phyloP scores from a whole-genome alignment of 2,329 filamentous ascomycete genomes.

The Aspergillus awamori region DNA sequence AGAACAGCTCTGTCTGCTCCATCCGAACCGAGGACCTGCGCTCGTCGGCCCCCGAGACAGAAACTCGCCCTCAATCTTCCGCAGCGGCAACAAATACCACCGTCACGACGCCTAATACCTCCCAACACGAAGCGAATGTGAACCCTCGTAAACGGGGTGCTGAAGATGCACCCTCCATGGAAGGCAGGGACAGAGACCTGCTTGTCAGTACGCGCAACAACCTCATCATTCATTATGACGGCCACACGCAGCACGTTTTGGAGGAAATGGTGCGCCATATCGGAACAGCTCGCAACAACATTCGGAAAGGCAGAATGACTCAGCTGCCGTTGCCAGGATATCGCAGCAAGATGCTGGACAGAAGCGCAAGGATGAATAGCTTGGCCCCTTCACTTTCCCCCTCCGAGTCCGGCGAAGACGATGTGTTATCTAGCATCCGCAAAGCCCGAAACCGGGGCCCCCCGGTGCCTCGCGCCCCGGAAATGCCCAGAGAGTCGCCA shows the following conservation, averaged over 20 bases:
- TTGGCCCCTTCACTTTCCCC: not conserved
- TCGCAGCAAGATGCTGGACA: slow-evolving; percentile 24
- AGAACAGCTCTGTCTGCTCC: slow-evolving; percentile 48
- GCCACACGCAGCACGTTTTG: slow-evolving; percentile 79
- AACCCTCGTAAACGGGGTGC: slow-evolving; percentile 41
- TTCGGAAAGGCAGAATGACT: slow-evolving; percentile 78
- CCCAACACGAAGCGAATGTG: slow-evolving; percentile 19
- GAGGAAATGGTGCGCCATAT: slow-evolving; percentile 82
- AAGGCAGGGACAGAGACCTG: slow-evolving; percentile 34
- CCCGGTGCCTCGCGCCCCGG: slow-evolving; percentile 54
- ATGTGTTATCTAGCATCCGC: slow-evolving; percentile 28
- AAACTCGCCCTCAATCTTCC: slow-evolving; percentile 5
- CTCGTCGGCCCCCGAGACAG: not conserved
- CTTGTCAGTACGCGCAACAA: slow-evolving; percentile 72
- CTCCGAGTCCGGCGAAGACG: slow-evolving; percentile 11
- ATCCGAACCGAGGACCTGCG: slow-evolving; percentile 38
- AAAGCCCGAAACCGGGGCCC: slow-evolving; percentile 28
- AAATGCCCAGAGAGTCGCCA: slow-evolving; percentile 54
- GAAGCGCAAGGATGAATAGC: slow-evolving; percentile 8
- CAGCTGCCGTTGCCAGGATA: slow-evolving; percentile 33
- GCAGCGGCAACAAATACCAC: not conserved
- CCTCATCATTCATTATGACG: slow-evolving; percentile 91
- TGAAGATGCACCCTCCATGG: slow-evolving; percentile 36
- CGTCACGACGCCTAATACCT: slow-evolving; percentile 11
- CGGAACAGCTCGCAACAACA: slow-evolving; percentile 75